Evolutionary conservation across 164 flowering plant species (phyloP), one percentile per base, ranked within the genome.

Genomic region (Annona cherimola): DNA sequence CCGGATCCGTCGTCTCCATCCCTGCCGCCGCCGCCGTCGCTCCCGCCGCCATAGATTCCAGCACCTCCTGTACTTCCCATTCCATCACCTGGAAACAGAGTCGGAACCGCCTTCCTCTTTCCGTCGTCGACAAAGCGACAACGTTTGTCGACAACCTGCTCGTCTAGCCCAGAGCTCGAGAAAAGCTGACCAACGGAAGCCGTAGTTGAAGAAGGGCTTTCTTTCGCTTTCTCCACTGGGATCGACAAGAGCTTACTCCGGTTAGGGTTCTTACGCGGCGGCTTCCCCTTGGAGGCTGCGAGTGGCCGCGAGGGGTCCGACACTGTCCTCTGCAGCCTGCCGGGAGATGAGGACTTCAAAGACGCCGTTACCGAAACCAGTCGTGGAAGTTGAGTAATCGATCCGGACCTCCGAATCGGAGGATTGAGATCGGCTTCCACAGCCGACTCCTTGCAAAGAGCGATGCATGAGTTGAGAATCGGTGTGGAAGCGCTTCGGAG

Each of bases 261-360:
- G 9, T 16, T 74, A 5, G 43, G 67, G 2, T 16, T 1, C 19
- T 40, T n/a, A 55, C 39, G 44, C 3, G 43, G 5, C 2, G 79
- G 54, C 46, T 74, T 82, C 76, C 19, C 35, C 73, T 66, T 83
- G 43, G 84, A 70, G 26, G 69, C 35, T 4, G 45, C 4, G 1
- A 68, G 45, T 5, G 60, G 66, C 35, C 55, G 43, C 1, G 76
- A 5, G 12, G 79, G 65, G 60, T 76, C 81, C 0, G 91, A 86
- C 0, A 77, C 12, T 4, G 84, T 79, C 45, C 87, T 77, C 4
- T 72, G 73, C 69, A 83, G 79, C 70, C 65, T 85, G 71, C 67
- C 71, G 7, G 67, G 67, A 64, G 69, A 45, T 45, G 71, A 40
- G 20, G 71, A 55, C 14, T 41, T 44, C 5, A 42, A 20, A 7